Conservation (phyloP, 2,329 filamentous ascomycete genomes). For the Chrysosporium queenslandicum region DNA sequence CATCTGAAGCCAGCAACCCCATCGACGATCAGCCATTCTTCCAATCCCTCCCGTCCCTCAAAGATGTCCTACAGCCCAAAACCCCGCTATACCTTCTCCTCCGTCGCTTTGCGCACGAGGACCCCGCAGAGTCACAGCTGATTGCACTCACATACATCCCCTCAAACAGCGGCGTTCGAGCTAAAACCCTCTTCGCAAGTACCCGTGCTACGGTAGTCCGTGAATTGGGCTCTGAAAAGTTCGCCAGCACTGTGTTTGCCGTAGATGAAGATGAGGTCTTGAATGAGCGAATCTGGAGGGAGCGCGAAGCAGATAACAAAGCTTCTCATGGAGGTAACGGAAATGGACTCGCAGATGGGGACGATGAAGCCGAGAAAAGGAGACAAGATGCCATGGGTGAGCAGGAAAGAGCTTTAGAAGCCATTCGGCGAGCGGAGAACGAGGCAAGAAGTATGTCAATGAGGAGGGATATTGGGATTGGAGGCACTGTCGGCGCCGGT, state of each 20-base stretch:
- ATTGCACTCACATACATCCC: conserved; percentile 55
- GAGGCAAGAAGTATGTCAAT: conserved; percentile 46
- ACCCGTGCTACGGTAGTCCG: conserved; percentile 51
- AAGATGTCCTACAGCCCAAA: conserved; percentile 44
- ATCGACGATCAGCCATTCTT: conserved; percentile 38
- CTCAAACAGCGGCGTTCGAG: conserved; percentile 51
- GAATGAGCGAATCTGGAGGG: conserved; percentile 44
- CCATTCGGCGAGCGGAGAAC: conserved; percentile 50
- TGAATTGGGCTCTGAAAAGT: conserved; percentile 53
- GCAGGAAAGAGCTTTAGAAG: conserved; percentile 50
- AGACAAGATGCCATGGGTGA: conserved; percentile 49
- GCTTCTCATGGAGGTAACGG: conserved; percentile 17
- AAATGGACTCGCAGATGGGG: conserved; percentile 11
- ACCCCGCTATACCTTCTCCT: conserved; percentile 53
- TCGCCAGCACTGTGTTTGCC: conserved; percentile 48
- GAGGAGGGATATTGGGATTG: conserved; percentile 40
- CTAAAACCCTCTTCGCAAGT: conserved; percentile 58
- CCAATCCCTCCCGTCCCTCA: conserved; percentile 41
- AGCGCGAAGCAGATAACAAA: conserved; percentile 41
- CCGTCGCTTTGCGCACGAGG: conserved; percentile 33
- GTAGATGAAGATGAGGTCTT: conserved; percentile 51
- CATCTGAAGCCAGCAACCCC: conserved; percentile 18
- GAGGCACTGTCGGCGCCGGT: conserved; percentile 27
- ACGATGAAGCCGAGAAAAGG: conserved; percentile 19
- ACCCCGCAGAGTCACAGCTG: conserved; percentile 27